A percentile compares a stretch with the other conserved stretches of the same genome.
phyloP scores from a whole-genome alignment of 768 basidiomycete species.

The Pleurotus cornucopiae region DNA sequence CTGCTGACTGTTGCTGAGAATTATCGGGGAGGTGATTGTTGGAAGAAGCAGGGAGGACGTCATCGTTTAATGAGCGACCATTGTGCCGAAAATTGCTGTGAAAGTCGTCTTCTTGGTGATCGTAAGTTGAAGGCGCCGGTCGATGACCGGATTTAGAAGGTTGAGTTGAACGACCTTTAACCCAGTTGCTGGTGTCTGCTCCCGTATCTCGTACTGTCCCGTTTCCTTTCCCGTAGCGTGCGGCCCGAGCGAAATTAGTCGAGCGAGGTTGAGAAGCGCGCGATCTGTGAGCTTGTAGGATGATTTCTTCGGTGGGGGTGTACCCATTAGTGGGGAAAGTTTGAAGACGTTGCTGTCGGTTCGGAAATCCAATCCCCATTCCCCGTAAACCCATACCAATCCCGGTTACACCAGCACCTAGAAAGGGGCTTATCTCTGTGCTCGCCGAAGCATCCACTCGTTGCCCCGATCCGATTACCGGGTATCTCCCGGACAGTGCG shows the following conservation, averaged over 20 bases:
- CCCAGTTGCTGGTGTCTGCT: neutral
- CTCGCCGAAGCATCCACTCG: neutral
- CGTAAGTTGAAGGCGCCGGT: neutral
- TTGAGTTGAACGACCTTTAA: neutral
- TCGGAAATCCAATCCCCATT: neutral
- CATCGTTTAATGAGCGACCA: neutral
- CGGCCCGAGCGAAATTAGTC: neutral
- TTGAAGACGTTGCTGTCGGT: constrained; percentile 16
- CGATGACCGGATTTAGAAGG: neutral
- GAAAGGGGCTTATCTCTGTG: neutral
- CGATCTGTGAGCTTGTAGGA: constrained; percentile 47
- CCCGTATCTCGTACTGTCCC: neutral
- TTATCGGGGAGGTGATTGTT: neutral
- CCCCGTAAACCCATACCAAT: constrained; percentile 5
- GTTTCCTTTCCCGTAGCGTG: neutral
- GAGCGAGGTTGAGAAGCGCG: neutral
- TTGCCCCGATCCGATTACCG: neutral
- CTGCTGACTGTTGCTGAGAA: neutral
- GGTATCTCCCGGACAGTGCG: neutral
- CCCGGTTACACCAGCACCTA: neutral
- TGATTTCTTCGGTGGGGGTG: constrained; percentile 64
- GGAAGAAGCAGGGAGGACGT: neutral
- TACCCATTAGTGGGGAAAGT: constrained; percentile 44
- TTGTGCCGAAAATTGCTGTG: constrained; percentile 2
- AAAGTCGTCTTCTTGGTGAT: neutral